Conservation (phyloP, 2,329 filamentous ascomycete species). For the Microdochium paspali region DNA sequence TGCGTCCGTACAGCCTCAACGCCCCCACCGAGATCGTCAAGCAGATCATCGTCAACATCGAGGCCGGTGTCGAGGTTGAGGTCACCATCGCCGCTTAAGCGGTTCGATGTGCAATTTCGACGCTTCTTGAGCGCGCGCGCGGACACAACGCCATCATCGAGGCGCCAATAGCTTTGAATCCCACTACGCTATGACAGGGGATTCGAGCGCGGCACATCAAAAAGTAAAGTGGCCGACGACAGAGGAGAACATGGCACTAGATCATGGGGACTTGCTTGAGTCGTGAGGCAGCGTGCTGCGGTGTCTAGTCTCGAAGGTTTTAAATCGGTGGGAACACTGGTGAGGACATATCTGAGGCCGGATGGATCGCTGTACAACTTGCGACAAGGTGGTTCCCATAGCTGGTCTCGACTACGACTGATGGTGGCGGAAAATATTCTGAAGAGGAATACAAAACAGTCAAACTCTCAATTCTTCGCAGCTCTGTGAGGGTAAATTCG, state of each 20-base stretch:
- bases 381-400: not conserved
- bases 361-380: not conserved
- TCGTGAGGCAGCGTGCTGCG: not conserved
- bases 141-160: too few relatives aligned
- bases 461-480: not conserved
- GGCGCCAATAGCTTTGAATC: not conserved
- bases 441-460: not conserved
- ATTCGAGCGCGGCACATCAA: not conserved
- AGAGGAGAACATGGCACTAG: not conserved
- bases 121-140: too few relatives aligned
- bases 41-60: slow-evolving; percentile 94
- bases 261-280: not conserved
- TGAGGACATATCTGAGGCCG: not conserved
- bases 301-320: not conserved
- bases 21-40: slow-evolving; percentile 97
- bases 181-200: not conserved
- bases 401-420: not conserved
- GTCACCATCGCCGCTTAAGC: slow-evolving; percentile 79
- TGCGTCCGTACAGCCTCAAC: slow-evolving; percentile 53
- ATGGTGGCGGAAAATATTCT: not conserved
- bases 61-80: slow-evolving; percentile 88
- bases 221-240: not conserved
- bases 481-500: not conserved
- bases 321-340: not conserved
- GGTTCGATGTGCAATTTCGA: slow-evolving; percentile 2